Evolutionary conservation across 305 asterid genomes (phyloP).

Genomic region (Plantago lanceolata): DNA sequence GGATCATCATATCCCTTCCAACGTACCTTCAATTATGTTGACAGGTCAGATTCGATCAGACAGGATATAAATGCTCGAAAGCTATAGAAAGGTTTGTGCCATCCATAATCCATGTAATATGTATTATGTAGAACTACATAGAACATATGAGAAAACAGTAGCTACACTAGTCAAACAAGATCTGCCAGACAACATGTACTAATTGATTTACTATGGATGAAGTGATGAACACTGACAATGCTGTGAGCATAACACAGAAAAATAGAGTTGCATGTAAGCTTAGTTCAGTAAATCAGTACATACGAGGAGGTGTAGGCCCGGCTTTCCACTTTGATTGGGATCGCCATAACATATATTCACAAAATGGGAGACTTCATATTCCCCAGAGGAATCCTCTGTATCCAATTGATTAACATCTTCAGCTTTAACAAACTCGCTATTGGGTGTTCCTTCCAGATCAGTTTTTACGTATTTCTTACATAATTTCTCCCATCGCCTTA

Average conservation of each 20-base stretch:
- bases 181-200: neutral
- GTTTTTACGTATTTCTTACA: constrained; percentile 37
- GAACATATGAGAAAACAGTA: neutral
- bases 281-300: neutral
- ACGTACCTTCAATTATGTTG: constrained; percentile 35
- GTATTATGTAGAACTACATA: neutral
- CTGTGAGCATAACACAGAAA: neutral
- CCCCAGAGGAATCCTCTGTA: constrained; percentile 39
- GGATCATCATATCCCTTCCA: constrained; percentile 56
- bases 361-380: constrained; percentile 41
- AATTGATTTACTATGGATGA: no score
- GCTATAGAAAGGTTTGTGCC: no score
- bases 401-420: constrained; percentile 23
- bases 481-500: constrained; percentile 64
- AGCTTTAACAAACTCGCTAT: constrained; percentile 27
- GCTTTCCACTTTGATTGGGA: constrained; percentile 39
- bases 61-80: no score
- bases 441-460: constrained; percentile 25
- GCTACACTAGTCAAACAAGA: neutral
- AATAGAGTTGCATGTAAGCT: no score
- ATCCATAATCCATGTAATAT: no score
- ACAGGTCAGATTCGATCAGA: no score
- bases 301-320: constrained; percentile 69
- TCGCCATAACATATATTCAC: constrained; percentile 66
- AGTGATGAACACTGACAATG: neutral